These are phyloP conservation scores for Cicer cuneatum DNA, from an alignment of 306 rosid species.

Conservation along the genomic window DNA sequence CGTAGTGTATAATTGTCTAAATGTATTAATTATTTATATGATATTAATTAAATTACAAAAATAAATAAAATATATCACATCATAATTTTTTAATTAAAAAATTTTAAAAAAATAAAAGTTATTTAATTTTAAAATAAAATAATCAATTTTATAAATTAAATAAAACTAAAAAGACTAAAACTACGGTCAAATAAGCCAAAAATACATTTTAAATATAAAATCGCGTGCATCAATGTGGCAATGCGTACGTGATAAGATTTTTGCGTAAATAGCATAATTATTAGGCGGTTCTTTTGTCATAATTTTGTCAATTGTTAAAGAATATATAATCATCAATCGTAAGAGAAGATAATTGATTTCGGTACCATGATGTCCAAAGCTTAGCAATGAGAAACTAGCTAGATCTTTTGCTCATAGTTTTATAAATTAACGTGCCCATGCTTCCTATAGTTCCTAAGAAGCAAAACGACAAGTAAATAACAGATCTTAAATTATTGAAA, in stretches of 20 bases:
- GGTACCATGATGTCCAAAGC: conserved; percentile 43
- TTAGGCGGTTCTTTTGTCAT: conserved; percentile 12
- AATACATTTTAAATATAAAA: no score
- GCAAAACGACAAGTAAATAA: conserved; percentile 32
- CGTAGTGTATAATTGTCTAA: no score
- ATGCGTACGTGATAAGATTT: no score
- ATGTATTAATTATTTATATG: no score
- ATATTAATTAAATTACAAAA: no score
- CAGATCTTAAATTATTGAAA: not conserved
- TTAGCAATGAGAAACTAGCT: conserved; percentile 33
- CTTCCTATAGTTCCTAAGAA: conserved; percentile 26
- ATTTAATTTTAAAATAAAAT: no score
- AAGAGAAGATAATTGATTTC: conserved; percentile 32
- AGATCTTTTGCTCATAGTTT: conserved; percentile 35
- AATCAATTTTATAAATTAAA: no score
- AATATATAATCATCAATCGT: conserved; percentile 10
- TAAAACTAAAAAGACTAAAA: no score
- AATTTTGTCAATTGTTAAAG: conserved; percentile 37
- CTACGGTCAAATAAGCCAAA: no score
- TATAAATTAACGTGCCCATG: conserved; percentile 23
- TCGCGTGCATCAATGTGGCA: not conserved
- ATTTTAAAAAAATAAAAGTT: no score
- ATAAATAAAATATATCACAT: no score
- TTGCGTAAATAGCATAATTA: not conserved
- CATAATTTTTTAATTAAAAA: no score